These are phyloP conservation scores for Hordeum pubiflorum DNA, from an alignment of 202 grass and related monocot genomes.

Conservation along the genomic window DNA sequence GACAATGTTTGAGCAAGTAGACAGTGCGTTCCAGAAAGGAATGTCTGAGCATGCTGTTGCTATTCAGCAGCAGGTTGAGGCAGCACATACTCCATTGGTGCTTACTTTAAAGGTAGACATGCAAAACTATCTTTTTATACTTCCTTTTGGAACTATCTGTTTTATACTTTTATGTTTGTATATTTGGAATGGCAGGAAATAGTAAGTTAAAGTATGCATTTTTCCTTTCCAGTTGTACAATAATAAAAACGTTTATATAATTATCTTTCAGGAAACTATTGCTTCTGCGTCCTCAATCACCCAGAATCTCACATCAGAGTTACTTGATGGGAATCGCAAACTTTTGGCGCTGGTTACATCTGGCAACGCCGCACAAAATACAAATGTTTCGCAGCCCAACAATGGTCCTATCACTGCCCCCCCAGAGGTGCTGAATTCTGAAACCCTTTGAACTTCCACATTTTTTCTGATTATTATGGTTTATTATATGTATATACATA, in stretches of 20 bases:
- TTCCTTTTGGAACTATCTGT: not conserved
- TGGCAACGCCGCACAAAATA: constrained; percentile 43
- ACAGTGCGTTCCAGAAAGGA: constrained; percentile 86
- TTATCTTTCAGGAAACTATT: constrained; percentile 62
- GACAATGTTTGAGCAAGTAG: constrained; percentile 95
- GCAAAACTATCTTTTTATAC: not conserved
- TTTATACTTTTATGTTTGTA: constrained; percentile 13
- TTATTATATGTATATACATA: not conserved
- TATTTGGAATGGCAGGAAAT: constrained; percentile 8
- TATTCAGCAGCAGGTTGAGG: constrained; percentile 78
- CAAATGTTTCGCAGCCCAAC: constrained; percentile 47
- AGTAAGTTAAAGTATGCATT: not conserved
- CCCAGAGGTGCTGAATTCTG: constrained; percentile 42
- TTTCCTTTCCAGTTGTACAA: not conserved
- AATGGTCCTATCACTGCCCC: constrained; percentile 59
- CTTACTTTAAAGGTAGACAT: constrained; percentile 78
- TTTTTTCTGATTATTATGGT: not conserved
- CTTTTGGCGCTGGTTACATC: constrained; percentile 65
- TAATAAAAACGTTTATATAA: not conserved
- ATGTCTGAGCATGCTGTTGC: constrained; percentile 79
- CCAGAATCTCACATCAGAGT: constrained; percentile 73
- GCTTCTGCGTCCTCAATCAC: constrained; percentile 78
- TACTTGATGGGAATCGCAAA: constrained; percentile 79
- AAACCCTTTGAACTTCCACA: constrained; percentile 1
- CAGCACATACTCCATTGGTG: constrained; percentile 71